Base-by-base conservation (phyloP, 306 rosid genomes). In the Acacia acuminata region DNA sequence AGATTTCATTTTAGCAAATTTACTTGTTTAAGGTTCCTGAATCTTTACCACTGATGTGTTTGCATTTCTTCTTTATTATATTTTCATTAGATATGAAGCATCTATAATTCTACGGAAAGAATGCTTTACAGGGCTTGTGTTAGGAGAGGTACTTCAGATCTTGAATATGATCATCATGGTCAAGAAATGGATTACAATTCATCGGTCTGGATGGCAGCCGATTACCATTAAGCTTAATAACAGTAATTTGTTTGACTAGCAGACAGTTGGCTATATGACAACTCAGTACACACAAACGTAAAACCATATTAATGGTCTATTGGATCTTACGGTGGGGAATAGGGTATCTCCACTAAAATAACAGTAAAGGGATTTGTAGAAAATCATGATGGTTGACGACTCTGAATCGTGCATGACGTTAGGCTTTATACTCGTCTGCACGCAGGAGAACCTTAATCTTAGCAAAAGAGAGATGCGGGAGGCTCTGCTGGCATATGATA, bases 181-280 rank as follows among this genome's bases (percentile, higher is more conserved):
- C 78, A 93, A 88, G 85, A 92, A 90, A 84, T 95, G 98, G 98
- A 93, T 93, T 77, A 77, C 47, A 74, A 89, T 77, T 85, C 88
- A 81, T 80, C 91, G 48, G 22, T 84, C 91, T 65, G 97, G 98
- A 83, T 95, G 97, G 98, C 97, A 88, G 87, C 98, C 97, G 0
- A 79, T 93, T 81, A 78, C 43, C 50, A 85, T 95, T 81, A 43
- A 79, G 40, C 84, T 89, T 50, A 9, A 80, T 7, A 92, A 87
- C 90, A 64, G 75, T 81, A 78, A 83, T 70, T 76, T 77, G 50
- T 76, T 65, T 72, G 51, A 70, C 48, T 80, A 20, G 58, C 34
- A 55, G 48, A 70, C 64, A 50, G 44, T 79, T 50, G 83, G 73
- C 70, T 66, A 44, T 72, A 69, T 72, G 73, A 69, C 64, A 24